phyloP scores from a whole-genome alignment of 768 basidiomycete genomes.

The Chalciporus pseudorubinellus region DNA sequence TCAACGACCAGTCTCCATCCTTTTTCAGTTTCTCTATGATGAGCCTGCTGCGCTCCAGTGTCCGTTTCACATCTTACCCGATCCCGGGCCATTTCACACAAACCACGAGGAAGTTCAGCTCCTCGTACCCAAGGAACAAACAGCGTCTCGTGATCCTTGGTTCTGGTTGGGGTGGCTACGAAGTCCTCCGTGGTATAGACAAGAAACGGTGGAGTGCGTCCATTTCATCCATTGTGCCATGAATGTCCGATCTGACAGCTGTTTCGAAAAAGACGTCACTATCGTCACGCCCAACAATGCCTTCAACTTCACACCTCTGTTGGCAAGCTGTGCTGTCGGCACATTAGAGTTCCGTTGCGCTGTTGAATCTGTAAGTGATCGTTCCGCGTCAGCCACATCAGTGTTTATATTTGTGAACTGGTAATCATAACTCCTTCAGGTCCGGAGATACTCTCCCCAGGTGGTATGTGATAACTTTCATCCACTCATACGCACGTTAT shows the following conservation, averaged over 20 bases:
- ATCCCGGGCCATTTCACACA: not conserved
- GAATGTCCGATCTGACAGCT: slow-evolving; percentile 2
- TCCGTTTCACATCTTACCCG: slow-evolving; percentile 3
- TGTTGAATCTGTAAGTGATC: slow-evolving; percentile 65
- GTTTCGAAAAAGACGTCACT: slow-evolving; percentile 50
- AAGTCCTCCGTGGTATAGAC: slow-evolving; percentile 61
- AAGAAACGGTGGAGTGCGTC: slow-evolving; percentile 68
- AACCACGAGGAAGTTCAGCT: slow-evolving; percentile 37
- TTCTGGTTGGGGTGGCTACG: slow-evolving; percentile 79
- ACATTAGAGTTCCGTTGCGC: slow-evolving; percentile 82
- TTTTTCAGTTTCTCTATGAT: slow-evolving; percentile 5
- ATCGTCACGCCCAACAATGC: slow-evolving; percentile 58
- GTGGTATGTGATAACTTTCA: slow-evolving; percentile 39
- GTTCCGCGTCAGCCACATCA: not conserved
- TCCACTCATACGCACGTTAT: not conserved
- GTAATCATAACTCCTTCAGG: slow-evolving; percentile 32
- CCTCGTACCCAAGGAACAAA: slow-evolving; percentile 33
- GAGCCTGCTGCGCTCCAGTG: slow-evolving; percentile 12
- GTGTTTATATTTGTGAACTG: slow-evolving; percentile 1
- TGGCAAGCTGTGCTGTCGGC: slow-evolving; percentile 67
- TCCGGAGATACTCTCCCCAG: slow-evolving; percentile 54
- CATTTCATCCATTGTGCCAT: not conserved
- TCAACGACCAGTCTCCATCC: not conserved
- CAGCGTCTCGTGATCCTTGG: slow-evolving; percentile 64
- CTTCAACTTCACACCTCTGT: slow-evolving; percentile 44